phyloP scores from a whole-genome alignment of 2,329 filamentous ascomycete genomes.

The Albophoma yamanashiensis region DNA sequence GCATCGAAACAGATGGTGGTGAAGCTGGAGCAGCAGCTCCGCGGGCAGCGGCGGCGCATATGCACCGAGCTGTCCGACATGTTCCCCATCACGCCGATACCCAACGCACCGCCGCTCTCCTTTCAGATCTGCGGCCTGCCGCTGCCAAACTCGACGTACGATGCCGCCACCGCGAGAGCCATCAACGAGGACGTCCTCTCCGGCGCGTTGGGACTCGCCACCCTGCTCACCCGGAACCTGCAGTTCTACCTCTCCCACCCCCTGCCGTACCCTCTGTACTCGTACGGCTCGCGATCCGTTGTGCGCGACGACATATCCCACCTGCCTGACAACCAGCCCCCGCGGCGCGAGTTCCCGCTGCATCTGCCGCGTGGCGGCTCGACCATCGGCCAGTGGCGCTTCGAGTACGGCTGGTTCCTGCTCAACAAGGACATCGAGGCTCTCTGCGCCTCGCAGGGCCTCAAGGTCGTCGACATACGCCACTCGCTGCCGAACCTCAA shows the following conservation, averaged over 20 bases:
- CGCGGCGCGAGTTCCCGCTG: constrained; percentile 67
- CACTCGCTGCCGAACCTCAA: constrained; percentile 91
- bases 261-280: constrained; percentile 68
- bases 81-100: constrained; percentile 64
- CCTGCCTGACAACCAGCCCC: constrained; percentile 31
- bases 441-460: constrained; percentile 51
- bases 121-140: constrained; percentile 75
- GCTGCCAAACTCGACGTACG: constrained; percentile 72
- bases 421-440: constrained; percentile 89
- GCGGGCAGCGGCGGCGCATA: constrained; percentile 78
- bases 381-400: constrained; percentile 69
- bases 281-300: constrained; percentile 62
- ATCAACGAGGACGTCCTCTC: constrained; percentile 62
- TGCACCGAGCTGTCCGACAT: constrained; percentile 72
- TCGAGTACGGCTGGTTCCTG: constrained; percentile 94
- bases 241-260: constrained; percentile 73
- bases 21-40: constrained; percentile 54
- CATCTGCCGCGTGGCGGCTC: constrained; percentile 53
- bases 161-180: constrained; percentile 30
- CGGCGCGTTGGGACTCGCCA: constrained; percentile 71
- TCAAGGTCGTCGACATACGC: constrained; percentile 79
- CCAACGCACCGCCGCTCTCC: constrained; percentile 49
- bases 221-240: constrained; percentile 63
- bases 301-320: constrained; percentile 66
- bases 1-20: constrained; percentile 44